Evolutionary conservation across 1,284 basidiomycete species (phyloP), one percentile per base, ranked within the genome.

Genomic region (Ceratobasidium sp.): DNA sequence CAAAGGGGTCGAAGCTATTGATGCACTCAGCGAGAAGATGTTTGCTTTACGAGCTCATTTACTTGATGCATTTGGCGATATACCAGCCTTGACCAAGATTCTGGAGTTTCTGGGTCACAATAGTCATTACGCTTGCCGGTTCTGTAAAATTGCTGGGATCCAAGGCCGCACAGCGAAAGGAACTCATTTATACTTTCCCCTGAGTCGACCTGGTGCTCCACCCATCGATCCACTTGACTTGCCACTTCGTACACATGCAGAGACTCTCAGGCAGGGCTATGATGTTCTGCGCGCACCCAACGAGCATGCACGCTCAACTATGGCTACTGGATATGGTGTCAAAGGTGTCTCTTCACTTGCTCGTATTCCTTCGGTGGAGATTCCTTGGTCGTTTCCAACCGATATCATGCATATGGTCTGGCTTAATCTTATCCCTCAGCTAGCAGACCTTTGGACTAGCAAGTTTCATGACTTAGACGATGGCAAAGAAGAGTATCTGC

Each of bases 61-160:
- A 28, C 41, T 75, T 41, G 30, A 35, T 14, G 63, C 44, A 3
- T 75, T 73, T 61, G 73, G 74, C 32, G 73, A 75, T 46, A 75
- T 75, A 54, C 61, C 72, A 43, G 74, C 74, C 2, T 54, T 73
- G 16, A 49, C 74, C 47, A 75, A 75, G 49, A 43, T 64, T 13
- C 54, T 73, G 61, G 30, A 49, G 21, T 55, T 75, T 47, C 57
- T 54, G 11, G 74, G 74, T 11, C 74, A 67, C 41, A 70, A 69
- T 28, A 72, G 61, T 16, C 11, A n/a, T 9, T 16, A 3, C 13
- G 61, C 59, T 35, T 75, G 74, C 35, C 72, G 73, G 6, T 49
- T 49, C 47, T 49, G 16, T 6, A 18, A 6, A 14, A 23, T 49
- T 49, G 4, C 23, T 18, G 47, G 18, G 4, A 18, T 49, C 23